Percentiles rank a stretch among this genome's conserved stretches.
phyloP scores from a whole-genome alignment of 148 eudicot species.

The Spergularia marina region DNA sequence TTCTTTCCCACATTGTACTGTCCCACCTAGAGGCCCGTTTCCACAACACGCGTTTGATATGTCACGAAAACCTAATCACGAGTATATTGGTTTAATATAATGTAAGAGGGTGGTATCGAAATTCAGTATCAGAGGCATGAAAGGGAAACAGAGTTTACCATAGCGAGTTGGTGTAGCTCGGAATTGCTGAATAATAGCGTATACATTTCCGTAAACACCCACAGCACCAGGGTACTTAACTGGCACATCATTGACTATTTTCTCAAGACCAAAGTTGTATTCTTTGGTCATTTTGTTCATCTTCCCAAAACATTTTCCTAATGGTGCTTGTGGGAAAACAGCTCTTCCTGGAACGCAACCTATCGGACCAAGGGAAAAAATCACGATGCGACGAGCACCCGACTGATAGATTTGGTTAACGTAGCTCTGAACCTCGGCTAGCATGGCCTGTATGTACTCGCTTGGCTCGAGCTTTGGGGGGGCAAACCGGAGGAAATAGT shows the following conservation, averaged over 20 bases:
- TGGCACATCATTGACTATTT: conserved; percentile 27
- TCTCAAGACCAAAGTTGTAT: conserved; percentile 44
- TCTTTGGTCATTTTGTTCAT: conserved; percentile 50
- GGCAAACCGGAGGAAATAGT: conserved; percentile 37
- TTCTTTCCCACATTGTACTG: conserved; percentile 50
- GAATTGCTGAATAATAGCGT: conserved; percentile 36
- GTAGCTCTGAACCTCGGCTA: conserved; percentile 22
- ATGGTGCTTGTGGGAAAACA: conserved; percentile 44
- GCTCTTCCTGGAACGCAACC: conserved; percentile 61
- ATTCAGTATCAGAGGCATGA: background rate
- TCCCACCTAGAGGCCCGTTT: conserved; percentile 50
- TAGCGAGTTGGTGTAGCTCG: conserved; percentile 37
- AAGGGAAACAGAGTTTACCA: conserved; percentile 22
- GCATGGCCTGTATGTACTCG: conserved; percentile 21
- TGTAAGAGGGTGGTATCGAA: background rate
- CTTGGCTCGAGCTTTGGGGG: conserved; percentile 29
- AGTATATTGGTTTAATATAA: too few species aligned
- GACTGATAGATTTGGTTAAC: conserved; percentile 30
- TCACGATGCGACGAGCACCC: conserved; percentile 47
- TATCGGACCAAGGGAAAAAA: conserved; percentile 50
- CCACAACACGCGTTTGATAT: conserved; percentile 60
- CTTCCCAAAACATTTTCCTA: conserved; percentile 41
- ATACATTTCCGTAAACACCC: conserved; percentile 47
- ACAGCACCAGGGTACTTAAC: conserved; percentile 37
- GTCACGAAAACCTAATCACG: conserved; percentile 34